phyloP scores from a whole-genome alignment of 2,329 filamentous ascomycete genomes.

The Aspergillus sclerotialis region DNA sequence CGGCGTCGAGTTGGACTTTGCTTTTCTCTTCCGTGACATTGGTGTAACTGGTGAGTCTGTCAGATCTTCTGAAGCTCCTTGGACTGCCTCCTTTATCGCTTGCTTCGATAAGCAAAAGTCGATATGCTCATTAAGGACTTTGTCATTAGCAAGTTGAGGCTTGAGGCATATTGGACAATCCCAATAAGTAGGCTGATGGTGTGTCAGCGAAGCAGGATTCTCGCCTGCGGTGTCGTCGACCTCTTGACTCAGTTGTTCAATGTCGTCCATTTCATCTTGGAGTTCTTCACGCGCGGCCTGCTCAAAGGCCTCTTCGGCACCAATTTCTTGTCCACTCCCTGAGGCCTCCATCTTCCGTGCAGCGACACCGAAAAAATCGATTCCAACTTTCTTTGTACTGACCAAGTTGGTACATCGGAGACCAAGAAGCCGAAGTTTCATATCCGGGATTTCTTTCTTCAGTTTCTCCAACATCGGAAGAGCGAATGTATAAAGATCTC shows the following conservation, averaged over 20 bases:
- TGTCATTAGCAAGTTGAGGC: conserved; percentile 68
- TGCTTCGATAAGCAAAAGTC: conserved; percentile 82
- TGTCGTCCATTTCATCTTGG: conserved; percentile 54
- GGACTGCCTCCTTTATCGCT: conserved; percentile 77
- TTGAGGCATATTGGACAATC: conserved; percentile 81
- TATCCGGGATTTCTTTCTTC: conserved; percentile 70
- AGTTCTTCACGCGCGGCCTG: conserved; percentile 53
- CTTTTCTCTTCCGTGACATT: conserved; percentile 24
- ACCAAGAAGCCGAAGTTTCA: conserved; percentile 81
- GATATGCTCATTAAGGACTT: conserved; percentile 80
- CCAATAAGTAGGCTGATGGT: conserved; percentile 54
- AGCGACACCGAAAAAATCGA: conserved; percentile 67
- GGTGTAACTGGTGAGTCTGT: conserved; percentile 2
- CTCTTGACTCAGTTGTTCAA: conserved; percentile 58
- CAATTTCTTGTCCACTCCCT: conserved; percentile 54
- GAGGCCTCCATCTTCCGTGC: conserved; percentile 9
- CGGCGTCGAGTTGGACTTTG: conserved; percentile 16
- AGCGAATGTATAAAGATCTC: conserved; percentile 76
- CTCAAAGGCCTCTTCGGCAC: conserved; percentile 62
- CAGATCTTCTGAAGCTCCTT: conserved; percentile 36
- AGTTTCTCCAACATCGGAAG: conserved; percentile 78
- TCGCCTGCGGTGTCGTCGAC: conserved; percentile 20
- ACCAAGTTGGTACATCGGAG: conserved; percentile 81
- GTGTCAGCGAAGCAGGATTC: conserved; percentile 1
- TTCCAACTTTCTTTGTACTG: conserved; percentile 72